phyloP scores from a whole-genome alignment of 495 filamentous ascomycete genomes.

The Aspergillus olivimuriae region DNA sequence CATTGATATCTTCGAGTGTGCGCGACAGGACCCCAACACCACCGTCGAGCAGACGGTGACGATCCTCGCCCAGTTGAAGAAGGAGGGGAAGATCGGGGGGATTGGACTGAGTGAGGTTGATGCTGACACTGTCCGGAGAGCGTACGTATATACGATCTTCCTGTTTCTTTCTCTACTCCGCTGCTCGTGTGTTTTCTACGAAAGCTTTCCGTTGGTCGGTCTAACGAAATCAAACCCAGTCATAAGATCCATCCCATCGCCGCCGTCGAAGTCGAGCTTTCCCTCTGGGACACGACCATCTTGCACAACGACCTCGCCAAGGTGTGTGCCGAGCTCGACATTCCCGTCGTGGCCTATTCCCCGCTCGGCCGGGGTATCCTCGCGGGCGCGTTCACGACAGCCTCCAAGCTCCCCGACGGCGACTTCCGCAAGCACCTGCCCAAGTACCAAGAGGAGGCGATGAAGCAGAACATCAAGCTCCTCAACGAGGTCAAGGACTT shows the following conservation, averaged over 20 bases:
- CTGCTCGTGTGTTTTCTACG: neutral
- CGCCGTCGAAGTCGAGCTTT: slow-evolving; percentile 75
- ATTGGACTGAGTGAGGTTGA: slow-evolving; percentile 69
- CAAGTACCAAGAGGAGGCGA: slow-evolving; percentile 63
- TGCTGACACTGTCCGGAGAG: slow-evolving; percentile 68
- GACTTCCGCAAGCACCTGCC: slow-evolving; percentile 51
- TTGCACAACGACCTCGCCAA: slow-evolving; percentile 67
- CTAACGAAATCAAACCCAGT: slow-evolving; percentile 15
- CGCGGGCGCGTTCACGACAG: slow-evolving; percentile 56
- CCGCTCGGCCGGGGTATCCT: slow-evolving; percentile 48
- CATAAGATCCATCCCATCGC: slow-evolving; percentile 62
- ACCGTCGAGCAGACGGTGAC: slow-evolving; percentile 54
- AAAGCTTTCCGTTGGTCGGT: neutral
- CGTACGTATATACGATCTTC: slow-evolving; percentile 27
- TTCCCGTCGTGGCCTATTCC: slow-evolving; percentile 66
- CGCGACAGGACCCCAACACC: slow-evolving; percentile 60
- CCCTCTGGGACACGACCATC: slow-evolving; percentile 60
- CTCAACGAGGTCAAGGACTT: slow-evolving; percentile 58
- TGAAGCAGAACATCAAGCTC: slow-evolving; percentile 67
- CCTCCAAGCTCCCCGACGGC: slow-evolving; percentile 53
- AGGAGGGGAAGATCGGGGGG: slow-evolving; percentile 72
- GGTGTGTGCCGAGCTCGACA: slow-evolving; percentile 62
- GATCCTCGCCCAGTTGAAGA: slow-evolving; percentile 55
- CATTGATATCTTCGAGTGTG: slow-evolving; percentile 76
- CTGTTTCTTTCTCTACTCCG: neutral